Evolutionary conservation across 371 early-diverging fungal genomes (phyloP), one percentile per base, ranked within the genome.

Genomic region (Lichtheimia ramosa): DNA sequence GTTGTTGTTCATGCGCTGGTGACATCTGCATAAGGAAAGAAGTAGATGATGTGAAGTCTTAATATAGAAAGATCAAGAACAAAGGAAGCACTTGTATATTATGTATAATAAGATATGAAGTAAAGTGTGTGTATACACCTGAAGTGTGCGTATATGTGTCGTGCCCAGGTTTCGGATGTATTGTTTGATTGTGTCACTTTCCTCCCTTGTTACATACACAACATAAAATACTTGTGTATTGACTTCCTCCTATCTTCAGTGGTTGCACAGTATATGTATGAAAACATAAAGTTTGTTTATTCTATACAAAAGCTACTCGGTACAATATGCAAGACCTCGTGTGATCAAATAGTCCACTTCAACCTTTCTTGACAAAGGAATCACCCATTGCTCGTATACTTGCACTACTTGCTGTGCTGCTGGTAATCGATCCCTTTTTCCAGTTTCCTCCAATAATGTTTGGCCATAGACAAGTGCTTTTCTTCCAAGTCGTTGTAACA

Each of bases 381-480:
- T 92, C 18, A 96, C 92, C 73, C 86, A 93, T 61, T 87, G 79
- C 58, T 92, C 87, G 73, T 98, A 98, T 53, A 97, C 73, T 39
- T 92, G 82, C 3, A 92, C 92, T 2, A 98, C 94, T 5, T 89
- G 76, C 52, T 94, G 88, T 8, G 34, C 34, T 1, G 89, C 83
- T 24, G 83, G 81, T 54, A 93, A 86, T 54, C 87, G 63, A 53
- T 74, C 70, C 14, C 56, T 73, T 54, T 51, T 76, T 28, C 61
- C 70, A 15, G 69, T 69, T 27, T 72, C 78, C 56, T 75, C 64
- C 53, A 63, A 75, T 55, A 70, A 88, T 69, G 76, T 96, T 90
- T 93, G 94, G 0, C 98, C 98, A 70, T 95, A 98, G 13, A 92
- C 90, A 39, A 90, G 64, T 3, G 96, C 96, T 69, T 98, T 98